Base-by-base conservation (phyloP, 2,329 filamentous ascomycete species). In the Nemania diffusa region DNA sequence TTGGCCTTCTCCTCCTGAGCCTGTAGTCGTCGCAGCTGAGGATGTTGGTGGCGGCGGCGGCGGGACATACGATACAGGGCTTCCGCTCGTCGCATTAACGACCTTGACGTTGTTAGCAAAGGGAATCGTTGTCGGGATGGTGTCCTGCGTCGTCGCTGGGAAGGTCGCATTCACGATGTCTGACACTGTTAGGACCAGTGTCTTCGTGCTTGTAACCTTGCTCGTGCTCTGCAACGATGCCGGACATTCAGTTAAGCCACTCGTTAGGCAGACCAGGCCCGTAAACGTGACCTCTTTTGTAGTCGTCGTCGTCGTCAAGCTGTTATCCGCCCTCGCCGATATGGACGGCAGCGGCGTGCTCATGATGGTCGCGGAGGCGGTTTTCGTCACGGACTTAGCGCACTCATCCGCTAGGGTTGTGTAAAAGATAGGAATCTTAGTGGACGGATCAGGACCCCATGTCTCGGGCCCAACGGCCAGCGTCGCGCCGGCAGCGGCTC, bases 401-500 rank as follows among this genome's bases (percentile, higher is more conserved):
- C 85, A 88, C 1, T 75, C 76, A 27, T 81, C 77, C 0, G 79
- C 78, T 0, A 88, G 70, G 0, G 83, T 85, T 0, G 86, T 88
- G 70, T 83, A 86, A 70, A 81, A 88, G 46, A 89, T 78, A 0
- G 86, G 83, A 2, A 83, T 79, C 11, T 81, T 80, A 0, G 82
- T 84, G 22, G 77, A 73, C 0, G 84, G 81, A 0, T 79, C 74
- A 0, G 85, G 85, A 0, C 86, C 87, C 84, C 84, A 89, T 0
- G 81, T 83, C 15, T 82, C 71, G 0, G 71, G 69, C 0, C 75
- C 76, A 4, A 87, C 57, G 1, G 76, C 80, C 0, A 88, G 71
- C 0, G 83, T 84, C 0, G 85, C 86, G 1, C 87, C 87, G 4
- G 85, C 85, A 1, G 78, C 80, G 5, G 84, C 87, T 17, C 87